Evolutionary conservation across 176 grass and related monocot genomes (phyloP).

Genomic region (Oryza punctata): DNA sequence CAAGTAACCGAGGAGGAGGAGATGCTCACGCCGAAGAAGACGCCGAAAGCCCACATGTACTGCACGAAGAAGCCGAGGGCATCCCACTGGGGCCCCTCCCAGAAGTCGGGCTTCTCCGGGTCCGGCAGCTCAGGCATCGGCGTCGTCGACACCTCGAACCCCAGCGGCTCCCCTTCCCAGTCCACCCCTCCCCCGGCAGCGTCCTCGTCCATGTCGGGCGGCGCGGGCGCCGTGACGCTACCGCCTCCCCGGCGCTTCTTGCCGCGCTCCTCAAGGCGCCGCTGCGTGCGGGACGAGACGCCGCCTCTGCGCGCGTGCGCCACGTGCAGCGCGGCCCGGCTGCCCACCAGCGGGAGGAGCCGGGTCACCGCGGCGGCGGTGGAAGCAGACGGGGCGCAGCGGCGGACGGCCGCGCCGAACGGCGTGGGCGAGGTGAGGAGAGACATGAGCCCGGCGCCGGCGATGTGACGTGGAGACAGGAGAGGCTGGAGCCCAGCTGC

Average conservation of each 20-base stretch:
- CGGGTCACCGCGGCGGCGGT: too few relatives aligned
- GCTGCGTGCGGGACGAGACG: conserved; percentile 81
- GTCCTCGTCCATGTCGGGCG: conserved; percentile 34
- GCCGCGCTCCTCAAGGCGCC: conserved; percentile 76
- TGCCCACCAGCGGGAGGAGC: background rate
- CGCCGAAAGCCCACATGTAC: conserved; percentile 92
- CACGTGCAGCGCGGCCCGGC: conserved; percentile 48
- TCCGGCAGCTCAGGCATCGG: conserved; percentile 77
- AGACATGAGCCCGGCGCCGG: background rate
- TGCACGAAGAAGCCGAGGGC: conserved; percentile 77
- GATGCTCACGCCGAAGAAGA: conserved; percentile 74
- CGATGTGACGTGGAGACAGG: conserved; percentile 44
- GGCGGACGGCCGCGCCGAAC: conserved; percentile 40
- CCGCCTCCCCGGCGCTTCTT: conserved; percentile 58
- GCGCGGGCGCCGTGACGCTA: conserved; percentile 35
- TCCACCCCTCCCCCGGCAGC: conserved; percentile 25
- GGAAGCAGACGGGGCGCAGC: background rate
- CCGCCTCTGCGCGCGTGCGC: conserved; percentile 66
- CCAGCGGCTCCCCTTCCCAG: conserved; percentile 57
- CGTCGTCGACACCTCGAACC: conserved; percentile 77
- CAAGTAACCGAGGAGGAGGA: background rate
- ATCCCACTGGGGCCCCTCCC: conserved; percentile 70
- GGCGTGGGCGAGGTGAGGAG: conserved; percentile 50
- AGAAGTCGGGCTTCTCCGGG: conserved; percentile 64
- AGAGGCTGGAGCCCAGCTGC: conserved; percentile 18